Conservation (phyloP, 192 early-diverging fungal genomes). For the Coemansia sp. region DNA sequence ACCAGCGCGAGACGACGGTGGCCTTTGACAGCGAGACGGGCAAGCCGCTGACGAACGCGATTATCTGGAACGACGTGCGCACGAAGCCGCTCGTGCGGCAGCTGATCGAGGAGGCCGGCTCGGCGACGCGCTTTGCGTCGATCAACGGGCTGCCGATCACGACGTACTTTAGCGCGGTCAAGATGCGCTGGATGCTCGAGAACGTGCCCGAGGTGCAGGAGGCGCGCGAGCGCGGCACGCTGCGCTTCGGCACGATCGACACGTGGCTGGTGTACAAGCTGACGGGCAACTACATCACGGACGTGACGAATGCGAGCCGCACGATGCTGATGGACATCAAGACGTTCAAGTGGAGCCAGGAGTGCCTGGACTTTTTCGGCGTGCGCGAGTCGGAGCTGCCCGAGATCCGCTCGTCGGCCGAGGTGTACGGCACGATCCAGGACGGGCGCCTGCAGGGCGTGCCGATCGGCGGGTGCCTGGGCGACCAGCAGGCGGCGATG, state of each 20-base stretch:
- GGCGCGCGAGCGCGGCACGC: constrained; percentile 67
- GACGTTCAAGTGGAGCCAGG: constrained; percentile 76
- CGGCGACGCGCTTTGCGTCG: constrained; percentile 49
- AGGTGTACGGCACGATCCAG: constrained; percentile 66
- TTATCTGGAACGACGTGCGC: constrained; percentile 90
- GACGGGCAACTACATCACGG: constrained; percentile 86
- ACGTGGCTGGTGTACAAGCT: constrained; percentile 94
- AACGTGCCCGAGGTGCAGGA: constrained; percentile 69
- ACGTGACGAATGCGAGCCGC: constrained; percentile 91
- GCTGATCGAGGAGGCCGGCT: constrained; percentile 58
- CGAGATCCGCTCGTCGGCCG: constrained; percentile 77
- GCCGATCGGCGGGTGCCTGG: constrained; percentile 84
- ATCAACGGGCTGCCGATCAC: constrained; percentile 86
- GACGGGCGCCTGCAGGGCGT: constrained; percentile 65
- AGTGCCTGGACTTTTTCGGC: constrained; percentile 76
- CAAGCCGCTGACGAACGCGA: constrained; percentile 75
- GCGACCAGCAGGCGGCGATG: constrained; percentile 93
- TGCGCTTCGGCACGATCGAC: constrained; percentile 90
- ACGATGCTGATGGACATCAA: constrained; percentile 94
- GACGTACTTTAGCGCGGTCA: constrained; percentile 91
- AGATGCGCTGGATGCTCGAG: constrained; percentile 90
- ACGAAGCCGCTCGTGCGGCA: constrained; percentile 70
- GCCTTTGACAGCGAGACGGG: constrained; percentile 87
- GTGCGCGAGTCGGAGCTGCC: constrained; percentile 65
- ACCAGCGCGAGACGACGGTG: constrained; percentile 91